phyloP scores from a whole-genome alignment of 2,329 filamentous ascomycete species.

The Phoma sp. region DNA sequence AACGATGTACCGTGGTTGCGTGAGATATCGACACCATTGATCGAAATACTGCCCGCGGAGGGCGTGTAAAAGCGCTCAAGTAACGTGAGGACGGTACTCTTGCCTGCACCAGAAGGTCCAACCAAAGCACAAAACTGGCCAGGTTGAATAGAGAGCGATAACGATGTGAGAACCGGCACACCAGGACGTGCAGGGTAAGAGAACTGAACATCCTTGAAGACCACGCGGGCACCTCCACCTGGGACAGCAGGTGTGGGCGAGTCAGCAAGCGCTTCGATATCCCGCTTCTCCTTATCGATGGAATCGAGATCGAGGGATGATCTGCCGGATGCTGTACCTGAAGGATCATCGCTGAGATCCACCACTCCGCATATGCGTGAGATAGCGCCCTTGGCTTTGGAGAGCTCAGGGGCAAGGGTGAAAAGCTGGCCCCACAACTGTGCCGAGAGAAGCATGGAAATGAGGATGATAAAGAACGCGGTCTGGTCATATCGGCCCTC shows the following conservation, averaged over 20 bases:
- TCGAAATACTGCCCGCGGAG: slow-evolving; percentile 57
- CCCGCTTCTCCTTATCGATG: slow-evolving; percentile 60
- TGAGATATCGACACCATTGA: slow-evolving; percentile 61
- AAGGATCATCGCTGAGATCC: slow-evolving; percentile 38
- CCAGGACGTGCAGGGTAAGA: slow-evolving; percentile 70
- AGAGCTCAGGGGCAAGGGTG: slow-evolving; percentile 76
- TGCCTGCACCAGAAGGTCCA: slow-evolving; percentile 71
- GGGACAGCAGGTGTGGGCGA: slow-evolving; percentile 69
- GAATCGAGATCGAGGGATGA: slow-evolving; percentile 83
- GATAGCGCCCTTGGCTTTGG: slow-evolving; percentile 68
- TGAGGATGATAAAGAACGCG: slow-evolving; percentile 76
- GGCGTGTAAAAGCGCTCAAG: slow-evolving; percentile 64
- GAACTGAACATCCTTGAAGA: slow-evolving; percentile 68
- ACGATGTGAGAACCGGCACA: slow-evolving; percentile 62
- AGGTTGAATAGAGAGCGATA: slow-evolving; percentile 64
- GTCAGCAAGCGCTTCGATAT: slow-evolving; percentile 43
- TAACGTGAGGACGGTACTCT: slow-evolving; percentile 67
- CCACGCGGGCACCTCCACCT: slow-evolving; percentile 61
- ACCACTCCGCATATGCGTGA: slow-evolving; percentile 79
- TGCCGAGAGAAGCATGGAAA: slow-evolving; percentile 75
- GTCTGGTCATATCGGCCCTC: slow-evolving; percentile 70
- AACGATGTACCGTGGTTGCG: slow-evolving; percentile 49
- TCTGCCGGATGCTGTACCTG: slow-evolving; percentile 74
- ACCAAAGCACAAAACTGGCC: slow-evolving; percentile 71
- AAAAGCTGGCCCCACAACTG: slow-evolving; percentile 79